Conservation (phyloP, 2,329 filamentous ascomycete species). For the Lachnum nothofagi region DNA sequence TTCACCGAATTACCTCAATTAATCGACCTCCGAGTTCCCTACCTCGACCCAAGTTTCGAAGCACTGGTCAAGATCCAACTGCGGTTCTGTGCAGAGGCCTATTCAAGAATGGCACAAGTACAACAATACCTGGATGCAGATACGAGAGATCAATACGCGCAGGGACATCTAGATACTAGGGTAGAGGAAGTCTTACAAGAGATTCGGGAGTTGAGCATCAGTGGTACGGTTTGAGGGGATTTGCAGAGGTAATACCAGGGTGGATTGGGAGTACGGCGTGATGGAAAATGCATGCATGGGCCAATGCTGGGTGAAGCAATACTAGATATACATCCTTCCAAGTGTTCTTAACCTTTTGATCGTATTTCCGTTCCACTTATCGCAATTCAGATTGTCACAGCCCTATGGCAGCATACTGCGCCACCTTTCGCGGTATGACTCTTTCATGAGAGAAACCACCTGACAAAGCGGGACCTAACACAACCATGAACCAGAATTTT, state of each 20-base stretch:
- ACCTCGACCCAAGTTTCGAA: constrained; percentile 94
- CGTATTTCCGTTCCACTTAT: too few species aligned
- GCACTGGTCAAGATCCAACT: constrained; percentile 98
- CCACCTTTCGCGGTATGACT: constrained; percentile 16
- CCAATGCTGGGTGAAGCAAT: neutral
- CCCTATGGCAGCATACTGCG: constrained; percentile 9
- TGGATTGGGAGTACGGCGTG: constrained; percentile 20
- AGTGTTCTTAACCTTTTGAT: neutral
- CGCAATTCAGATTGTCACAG: constrained; percentile 1
- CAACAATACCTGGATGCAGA: constrained; percentile 97
- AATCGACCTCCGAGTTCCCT: constrained; percentile 93
- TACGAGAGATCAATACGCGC: constrained; percentile 91
- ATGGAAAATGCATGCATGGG: constrained; percentile 5
- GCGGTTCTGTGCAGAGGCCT: constrained; percentile 95
- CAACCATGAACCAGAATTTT: neutral
- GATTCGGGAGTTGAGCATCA: constrained; percentile 94
- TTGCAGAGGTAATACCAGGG: constrained; percentile 4
- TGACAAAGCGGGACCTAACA: constrained; percentile 10
- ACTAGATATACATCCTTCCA: neutral
- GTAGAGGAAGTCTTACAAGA: constrained; percentile 96
- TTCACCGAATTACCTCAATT: constrained; percentile 89
- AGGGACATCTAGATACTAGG: constrained; percentile 81
- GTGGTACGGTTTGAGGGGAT: constrained; percentile 53
- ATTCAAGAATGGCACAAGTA: constrained; percentile 96
- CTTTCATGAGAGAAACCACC: constrained; percentile 1